phyloP scores from a whole-genome alignment of 2,329 filamentous ascomycete species.

The Monosporascus sp. region DNA sequence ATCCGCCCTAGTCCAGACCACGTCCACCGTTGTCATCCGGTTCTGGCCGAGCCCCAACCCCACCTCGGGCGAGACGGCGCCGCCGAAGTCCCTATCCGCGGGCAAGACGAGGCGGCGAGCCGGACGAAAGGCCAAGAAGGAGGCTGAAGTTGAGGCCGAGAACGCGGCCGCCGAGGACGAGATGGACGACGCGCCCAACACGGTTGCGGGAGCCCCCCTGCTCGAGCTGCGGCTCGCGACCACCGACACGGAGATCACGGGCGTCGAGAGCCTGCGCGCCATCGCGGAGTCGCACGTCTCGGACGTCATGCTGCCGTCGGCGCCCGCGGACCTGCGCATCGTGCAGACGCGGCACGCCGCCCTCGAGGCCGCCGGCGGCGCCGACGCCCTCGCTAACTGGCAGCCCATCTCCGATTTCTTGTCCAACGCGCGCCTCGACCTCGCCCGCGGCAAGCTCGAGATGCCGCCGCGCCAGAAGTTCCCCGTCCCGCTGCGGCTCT shows the following conservation, averaged over 20 bases:
- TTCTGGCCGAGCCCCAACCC: constrained; percentile 32
- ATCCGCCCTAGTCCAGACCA: constrained; percentile 15
- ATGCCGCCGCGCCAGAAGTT: constrained; percentile 29
- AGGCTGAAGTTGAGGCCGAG: constrained; percentile 12
- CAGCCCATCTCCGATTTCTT: constrained; percentile 39
- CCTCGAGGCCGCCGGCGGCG: constrained; percentile 21
- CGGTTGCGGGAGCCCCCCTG: constrained; percentile 20
- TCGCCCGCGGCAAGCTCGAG: constrained; percentile 35
- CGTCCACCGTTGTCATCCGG: constrained; percentile 38
- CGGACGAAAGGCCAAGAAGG: constrained; percentile 3
- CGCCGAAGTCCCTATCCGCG: neutral
- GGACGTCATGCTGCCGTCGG: constrained; percentile 42
- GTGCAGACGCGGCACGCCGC: constrained; percentile 30
- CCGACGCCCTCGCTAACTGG: constrained; percentile 19
- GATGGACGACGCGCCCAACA: neutral
- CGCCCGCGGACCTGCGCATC: constrained; percentile 45
- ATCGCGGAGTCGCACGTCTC: constrained; percentile 31
- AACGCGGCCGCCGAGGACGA: constrained; percentile 10
- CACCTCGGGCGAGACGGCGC: neutral
- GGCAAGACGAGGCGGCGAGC: too few relatives aligned
- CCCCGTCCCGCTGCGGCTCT: constrained; percentile 24
- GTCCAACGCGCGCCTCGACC: constrained; percentile 37
- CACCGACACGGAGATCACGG: constrained; percentile 27
- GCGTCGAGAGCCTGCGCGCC: constrained; percentile 30
- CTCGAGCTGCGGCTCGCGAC: constrained; percentile 35